Percentiles rank a stretch among this genome's conserved stretches.
phyloP scores from a whole-genome alignment of 2,329 filamentous ascomycete species.

The Cordyceps cateniannulata region DNA sequence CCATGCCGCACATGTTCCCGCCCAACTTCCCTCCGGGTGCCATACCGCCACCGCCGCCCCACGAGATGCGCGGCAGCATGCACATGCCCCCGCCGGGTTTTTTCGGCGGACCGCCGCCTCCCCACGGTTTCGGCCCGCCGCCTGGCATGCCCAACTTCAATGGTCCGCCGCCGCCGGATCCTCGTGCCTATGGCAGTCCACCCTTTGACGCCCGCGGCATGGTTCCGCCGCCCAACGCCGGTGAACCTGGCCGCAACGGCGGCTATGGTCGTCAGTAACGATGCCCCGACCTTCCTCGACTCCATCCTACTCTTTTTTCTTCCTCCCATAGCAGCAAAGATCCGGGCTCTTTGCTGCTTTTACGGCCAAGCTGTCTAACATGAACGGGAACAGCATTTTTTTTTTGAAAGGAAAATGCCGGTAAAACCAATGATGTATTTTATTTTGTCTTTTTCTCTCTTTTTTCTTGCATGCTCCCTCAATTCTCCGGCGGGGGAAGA shows the following conservation, averaged over 20 bases:
- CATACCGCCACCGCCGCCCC: slow-evolving; percentile 42
- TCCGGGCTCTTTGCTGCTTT: background rate
- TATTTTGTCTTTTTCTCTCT: background rate
- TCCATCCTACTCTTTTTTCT: background rate
- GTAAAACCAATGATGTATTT: background rate
- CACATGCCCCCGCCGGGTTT: slow-evolving; percentile 52
- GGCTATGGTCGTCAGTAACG: background rate
- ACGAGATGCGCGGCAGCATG: slow-evolving; percentile 47
- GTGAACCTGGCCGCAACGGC: slow-evolving; percentile 5
- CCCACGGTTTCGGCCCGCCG: slow-evolving; percentile 47
- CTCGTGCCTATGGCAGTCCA: slow-evolving; percentile 37
- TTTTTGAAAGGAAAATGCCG: background rate
- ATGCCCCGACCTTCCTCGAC: background rate
- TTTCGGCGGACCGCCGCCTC: slow-evolving; percentile 41
- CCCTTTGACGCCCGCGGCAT: slow-evolving; percentile 51
- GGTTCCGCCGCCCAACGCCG: slow-evolving; percentile 35
- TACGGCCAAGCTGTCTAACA: background rate
- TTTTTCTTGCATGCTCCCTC: background rate
- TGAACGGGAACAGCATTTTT: background rate
- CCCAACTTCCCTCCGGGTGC: slow-evolving; percentile 51
- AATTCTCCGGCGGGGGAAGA: background rate
- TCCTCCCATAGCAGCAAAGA: background rate
- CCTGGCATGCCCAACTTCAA: slow-evolving; percentile 52
- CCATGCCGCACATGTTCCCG: slow-evolving; percentile 53
- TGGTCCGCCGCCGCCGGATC: slow-evolving; percentile 42